Base-by-base conservation (phyloP, 495 filamentous ascomycete species). In the Mytilinidion resinicola region DNA sequence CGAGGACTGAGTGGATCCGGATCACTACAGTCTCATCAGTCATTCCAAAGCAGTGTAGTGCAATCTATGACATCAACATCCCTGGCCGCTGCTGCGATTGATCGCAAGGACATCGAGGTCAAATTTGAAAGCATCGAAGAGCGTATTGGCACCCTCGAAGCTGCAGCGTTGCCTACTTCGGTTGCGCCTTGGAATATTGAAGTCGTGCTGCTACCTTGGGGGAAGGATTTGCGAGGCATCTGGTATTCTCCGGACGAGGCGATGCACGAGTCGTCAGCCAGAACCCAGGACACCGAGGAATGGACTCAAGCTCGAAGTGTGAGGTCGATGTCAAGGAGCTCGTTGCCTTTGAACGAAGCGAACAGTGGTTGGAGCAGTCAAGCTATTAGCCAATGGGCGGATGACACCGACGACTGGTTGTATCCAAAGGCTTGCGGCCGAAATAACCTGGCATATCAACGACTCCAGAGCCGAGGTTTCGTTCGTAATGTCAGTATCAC, bases 131-230 rank as follows among this genome's bases (percentile, higher is more conserved):
- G 67, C 35, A 67, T 88, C 0, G 80, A 83, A 57, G 73, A 77
- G 1, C 77, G 83, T 43, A 67, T 88, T 30, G 72, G 67, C 56
- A 72, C 78, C 57, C 74, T 87, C 4, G 82, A 85, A 61, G 72
- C 75, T 14, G 55, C 73, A 6, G 76, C 80, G 10, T 65, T 79
- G 25, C 83, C 85, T 9, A 78, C 83, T 0, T 73, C 70, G 49
- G 68, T 69, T 17, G 73, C 77, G n/a, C 84, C 85, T 5, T 87
- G 83, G 83, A 77, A 85, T 61, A 67, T 88, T 21, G 84, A 88
- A 63, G 82, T 88, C 17, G 75, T 87, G 15, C 79, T 87, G 51
- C 63, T 87, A n/a, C 85, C 85, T 35, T 88, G 84, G 70, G 81
- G 78, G 9, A 65, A 66, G 33, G 61, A 80, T 1, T 70, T 88